A percentile compares a stretch with the other conserved stretches of the same genome.
Conservation (phyloP, 2,329 filamentous ascomycete species). For the Cladosporium colombiae region DNA sequence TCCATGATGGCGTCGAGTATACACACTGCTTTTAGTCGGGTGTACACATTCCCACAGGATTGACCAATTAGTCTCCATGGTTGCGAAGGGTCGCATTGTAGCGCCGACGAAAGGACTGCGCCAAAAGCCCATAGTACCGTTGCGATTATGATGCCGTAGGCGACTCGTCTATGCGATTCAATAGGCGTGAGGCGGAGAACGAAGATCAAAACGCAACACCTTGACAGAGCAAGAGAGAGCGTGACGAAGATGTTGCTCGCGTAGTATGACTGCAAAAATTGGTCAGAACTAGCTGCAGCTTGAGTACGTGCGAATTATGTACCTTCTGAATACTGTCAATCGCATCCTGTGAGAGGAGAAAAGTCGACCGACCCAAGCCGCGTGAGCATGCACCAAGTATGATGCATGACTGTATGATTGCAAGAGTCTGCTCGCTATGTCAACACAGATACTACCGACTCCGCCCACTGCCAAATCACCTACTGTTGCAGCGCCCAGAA, state of each 20-base stretch:
- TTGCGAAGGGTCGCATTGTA: conserved; percentile 22
- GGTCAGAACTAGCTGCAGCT: not conserved
- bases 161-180: conserved; percentile 19
- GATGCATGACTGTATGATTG: conserved; percentile 22
- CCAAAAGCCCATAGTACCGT: conserved; percentile 22
- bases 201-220: conserved; percentile 25
- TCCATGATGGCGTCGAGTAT: conserved; percentile 17
- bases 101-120: conserved; percentile 23
- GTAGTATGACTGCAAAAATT: conserved; percentile 22
- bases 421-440: conserved; percentile 17
- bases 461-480: not conserved
- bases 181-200: conserved; percentile 25
- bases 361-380: conserved; percentile 22
- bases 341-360: conserved; percentile 17
- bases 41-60: conserved; percentile 3
- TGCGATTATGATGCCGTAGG: conserved; percentile 20
- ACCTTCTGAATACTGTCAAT: conserved; percentile 12
- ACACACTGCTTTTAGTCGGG: conserved; percentile 11
- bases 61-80: conserved; percentile 22
- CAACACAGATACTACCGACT: not conserved
- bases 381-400: conserved; percentile 24
- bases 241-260: conserved; percentile 24
- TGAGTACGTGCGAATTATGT: not conserved
- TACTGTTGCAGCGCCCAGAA: conserved; percentile 22
- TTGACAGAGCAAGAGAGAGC: conserved; percentile 22